A percentile compares a stretch with the other conserved stretches of the same genome.
Conservation (phyloP, 2,329 filamentous ascomycete genomes). For the Xylariaceae sp. region DNA sequence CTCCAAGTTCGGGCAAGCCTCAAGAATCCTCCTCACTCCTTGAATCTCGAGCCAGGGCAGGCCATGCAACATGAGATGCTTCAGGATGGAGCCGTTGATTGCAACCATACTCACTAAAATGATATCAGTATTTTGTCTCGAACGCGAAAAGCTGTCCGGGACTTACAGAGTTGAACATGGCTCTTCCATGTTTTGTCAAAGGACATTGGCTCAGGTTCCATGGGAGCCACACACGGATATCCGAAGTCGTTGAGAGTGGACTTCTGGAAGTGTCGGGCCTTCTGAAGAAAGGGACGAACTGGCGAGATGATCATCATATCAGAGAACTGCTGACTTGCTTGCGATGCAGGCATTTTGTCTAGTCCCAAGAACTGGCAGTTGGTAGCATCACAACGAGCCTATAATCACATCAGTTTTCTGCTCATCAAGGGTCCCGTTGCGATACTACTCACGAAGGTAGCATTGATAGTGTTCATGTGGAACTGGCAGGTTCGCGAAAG, state of each 20-base stretch:
- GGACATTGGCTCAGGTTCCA: not conserved
- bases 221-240: conserved; percentile 5
- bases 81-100: conserved; percentile 17
- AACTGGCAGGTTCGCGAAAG: conserved; percentile 21
- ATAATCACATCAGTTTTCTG: conserved; percentile 7
- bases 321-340: not conserved
- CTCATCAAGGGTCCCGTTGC: not conserved
- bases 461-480: conserved; percentile 10
- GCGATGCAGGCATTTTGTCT: not conserved
- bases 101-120: conserved; percentile 9
- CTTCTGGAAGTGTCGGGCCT: not conserved
- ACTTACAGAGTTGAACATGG: conserved; percentile 11
- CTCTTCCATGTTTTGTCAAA: not conserved
- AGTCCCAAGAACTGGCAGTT: not conserved
- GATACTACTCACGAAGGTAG: conserved; percentile 15
- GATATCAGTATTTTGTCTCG: conserved; percentile 1
- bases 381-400: conserved; percentile 16
- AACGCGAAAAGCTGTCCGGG: too few species aligned
- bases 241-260: not conserved
- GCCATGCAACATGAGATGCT: conserved; percentile 22
- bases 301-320: conserved; percentile 7
- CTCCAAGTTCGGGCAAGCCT: conserved; percentile 17
- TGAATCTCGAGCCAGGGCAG: conserved; percentile 21
- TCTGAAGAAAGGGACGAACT: not conserved
- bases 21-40: conserved; percentile 18